Conservation (phyloP, 148 eudicot genomes). For the Fagopyrum esculentum region DNA sequence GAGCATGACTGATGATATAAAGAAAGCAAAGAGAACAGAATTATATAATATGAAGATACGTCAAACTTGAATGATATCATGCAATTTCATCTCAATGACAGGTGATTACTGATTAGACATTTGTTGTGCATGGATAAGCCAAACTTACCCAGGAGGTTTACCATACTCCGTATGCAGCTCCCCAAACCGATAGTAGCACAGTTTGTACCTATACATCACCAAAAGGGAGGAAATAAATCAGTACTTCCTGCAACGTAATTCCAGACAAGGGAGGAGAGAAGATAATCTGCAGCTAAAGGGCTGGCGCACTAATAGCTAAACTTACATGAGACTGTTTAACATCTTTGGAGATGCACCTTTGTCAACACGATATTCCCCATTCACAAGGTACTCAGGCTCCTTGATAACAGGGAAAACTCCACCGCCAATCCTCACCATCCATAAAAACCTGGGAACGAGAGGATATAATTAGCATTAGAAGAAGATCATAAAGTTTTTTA, state of each 20-base stretch:
- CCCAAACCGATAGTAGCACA: slow-evolving; percentile 90
- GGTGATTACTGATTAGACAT: background rate
- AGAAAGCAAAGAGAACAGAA: background rate
- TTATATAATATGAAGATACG: background rate
- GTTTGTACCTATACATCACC: slow-evolving; percentile 71
- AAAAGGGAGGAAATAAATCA: slow-evolving; percentile 12
- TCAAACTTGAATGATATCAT: background rate
- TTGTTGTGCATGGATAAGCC: slow-evolving; percentile 1
- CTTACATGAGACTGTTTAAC: slow-evolving; percentile 96
- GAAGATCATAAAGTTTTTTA: background rate
- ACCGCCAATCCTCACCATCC: slow-evolving; percentile 99
- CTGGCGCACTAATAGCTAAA: background rate
- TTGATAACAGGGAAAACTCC: slow-evolving; percentile 95
- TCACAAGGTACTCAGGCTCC: slow-evolving; percentile 97
- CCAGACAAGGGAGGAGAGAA: background rate
- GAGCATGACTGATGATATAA: background rate
- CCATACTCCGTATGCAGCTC: slow-evolving; percentile 93
- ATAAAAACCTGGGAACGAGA: slow-evolving; percentile 53
- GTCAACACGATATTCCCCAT: slow-evolving; percentile 97
- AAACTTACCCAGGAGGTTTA: slow-evolving; percentile 90
- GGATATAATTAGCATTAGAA: background rate
- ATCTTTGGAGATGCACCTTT: slow-evolving; percentile 98
- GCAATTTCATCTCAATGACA: background rate
- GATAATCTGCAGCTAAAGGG: background rate
- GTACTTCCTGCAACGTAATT: background rate